phyloP scores from a whole-genome alignment of 345 rosid genomes.

The Boechera stricta region DNA sequence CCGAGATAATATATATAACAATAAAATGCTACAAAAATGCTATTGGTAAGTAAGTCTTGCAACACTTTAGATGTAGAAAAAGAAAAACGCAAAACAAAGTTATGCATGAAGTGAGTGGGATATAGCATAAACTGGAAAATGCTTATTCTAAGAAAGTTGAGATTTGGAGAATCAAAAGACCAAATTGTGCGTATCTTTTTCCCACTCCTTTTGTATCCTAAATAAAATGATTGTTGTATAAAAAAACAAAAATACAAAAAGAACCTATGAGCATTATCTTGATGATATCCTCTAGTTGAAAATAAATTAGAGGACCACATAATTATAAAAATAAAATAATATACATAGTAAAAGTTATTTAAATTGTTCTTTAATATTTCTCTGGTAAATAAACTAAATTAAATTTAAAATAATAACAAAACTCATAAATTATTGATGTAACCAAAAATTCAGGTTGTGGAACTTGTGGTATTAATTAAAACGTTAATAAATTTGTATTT shows the following conservation, averaged over 20 bases:
- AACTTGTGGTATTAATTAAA: not conserved
- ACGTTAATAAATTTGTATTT: not conserved
- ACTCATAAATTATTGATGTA: not conserved
- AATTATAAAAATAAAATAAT: not conserved
- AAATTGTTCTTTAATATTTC: not conserved
- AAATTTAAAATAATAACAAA: not conserved
- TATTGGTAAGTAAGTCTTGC: not conserved
- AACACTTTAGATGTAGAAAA: not conserved
- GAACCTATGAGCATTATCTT: conserved; percentile 33
- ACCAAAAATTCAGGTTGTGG: not conserved
- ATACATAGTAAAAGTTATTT: not conserved
- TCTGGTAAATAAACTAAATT: not conserved
- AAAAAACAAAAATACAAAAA: not conserved
- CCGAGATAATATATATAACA: not conserved
- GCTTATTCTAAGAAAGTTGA: conserved; percentile 39
- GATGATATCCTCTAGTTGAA: conserved; percentile 28
- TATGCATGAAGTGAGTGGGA: conserved; percentile 29
- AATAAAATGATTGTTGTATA: not conserved
- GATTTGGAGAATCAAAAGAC: conserved; percentile 44
- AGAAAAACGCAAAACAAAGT: not conserved
- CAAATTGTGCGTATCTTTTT: conserved; percentile 30
- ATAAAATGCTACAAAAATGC: not conserved
- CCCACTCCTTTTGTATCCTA: conserved; percentile 28
- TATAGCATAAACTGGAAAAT: conserved; percentile 38
- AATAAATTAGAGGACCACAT: conserved; percentile 33